A percentile compares a stretch with the other conserved stretches of the same genome.
Evolutionary conservation across 2,329 filamentous ascomycete genomes (phyloP).

Genomic region (Aplosporella prunicola): DNA sequence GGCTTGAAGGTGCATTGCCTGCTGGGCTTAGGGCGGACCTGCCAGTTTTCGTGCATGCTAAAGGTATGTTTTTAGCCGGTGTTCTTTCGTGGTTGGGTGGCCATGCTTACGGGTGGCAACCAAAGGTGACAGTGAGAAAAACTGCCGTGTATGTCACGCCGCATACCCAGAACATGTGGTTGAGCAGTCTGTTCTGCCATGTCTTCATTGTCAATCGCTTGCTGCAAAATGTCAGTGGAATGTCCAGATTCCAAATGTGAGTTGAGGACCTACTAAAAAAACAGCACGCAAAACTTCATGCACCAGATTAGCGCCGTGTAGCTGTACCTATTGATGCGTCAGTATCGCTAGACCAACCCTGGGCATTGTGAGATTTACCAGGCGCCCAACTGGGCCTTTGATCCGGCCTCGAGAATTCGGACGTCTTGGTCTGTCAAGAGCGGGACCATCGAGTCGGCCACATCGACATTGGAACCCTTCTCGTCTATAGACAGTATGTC

Average conservation of each 20-base stretch:
- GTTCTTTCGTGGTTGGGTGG: neutral
- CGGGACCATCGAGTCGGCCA: conserved; percentile 13
- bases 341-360: no score
- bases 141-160: conserved; percentile 23
- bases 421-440: conserved; percentile 22
- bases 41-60: conserved; percentile 19
- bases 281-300: conserved; percentile 23
- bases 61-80: neutral
- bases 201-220: conserved; percentile 26
- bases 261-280: conserved; percentile 16
- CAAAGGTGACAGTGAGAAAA: conserved; percentile 23
- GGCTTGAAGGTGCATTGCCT: conserved; percentile 21
- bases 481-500: conserved; percentile 14
- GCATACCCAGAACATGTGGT: conserved; percentile 19
- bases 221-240: conserved; percentile 14
- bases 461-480: conserved; percentile 22
- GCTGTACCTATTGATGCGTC: neutral
- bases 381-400: conserved; percentile 29
- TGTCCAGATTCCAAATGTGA: neutral
- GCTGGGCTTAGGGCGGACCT: conserved; percentile 19
- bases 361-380: conserved; percentile 33
- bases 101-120: conserved; percentile 18
- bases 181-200: conserved; percentile 22
- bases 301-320: conserved; percentile 32
- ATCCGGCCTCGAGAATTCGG: conserved; percentile 22